Evolutionary conservation across 2,329 filamentous ascomycete species (phyloP), one percentile per base, ranked within the genome.

Genomic region (Plectosphaerella plurivora): DNA sequence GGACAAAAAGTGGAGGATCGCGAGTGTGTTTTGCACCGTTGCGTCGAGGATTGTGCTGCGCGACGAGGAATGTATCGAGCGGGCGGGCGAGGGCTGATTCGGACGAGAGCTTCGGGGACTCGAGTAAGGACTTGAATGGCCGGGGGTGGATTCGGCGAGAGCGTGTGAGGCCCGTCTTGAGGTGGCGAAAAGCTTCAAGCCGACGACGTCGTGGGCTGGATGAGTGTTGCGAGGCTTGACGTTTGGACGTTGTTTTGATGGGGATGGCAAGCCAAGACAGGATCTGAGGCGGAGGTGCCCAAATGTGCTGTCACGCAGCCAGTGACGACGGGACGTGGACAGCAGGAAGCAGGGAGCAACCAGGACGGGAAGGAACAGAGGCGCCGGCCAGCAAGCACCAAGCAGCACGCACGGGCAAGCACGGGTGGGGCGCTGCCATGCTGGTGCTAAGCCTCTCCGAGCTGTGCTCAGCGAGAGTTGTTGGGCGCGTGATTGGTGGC

Each of bases 11-110:
- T 20, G 14, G 9, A 47, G 8, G 36, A 36, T 47, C 16, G 50
- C 39, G 51, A 50, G 47, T n/a, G 24, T 49, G 49, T 51, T 48
- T 39, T 48, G 53, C 16, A 45, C 25, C 55, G 51, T 52, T 55
- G 52, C 53, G 50, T 55, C 53, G 41, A 53, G 50, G 53, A 49
- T 49, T 44, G 50, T 46, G 51, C 39, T 41, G 46, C 47, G 50
- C 41, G 39, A 20, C 41, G 41, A 47, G 42, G 41, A 44, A 44
- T 44, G 41, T 44, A 18, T 18, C 11, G 16, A 6, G 22, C n/a
- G 42, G 49, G 42, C 20, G 42, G 16, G 24, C 28, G 25, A 35
- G 8, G 16, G n/a, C 9, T 51, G 50, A 44, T 10, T 33, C 28
- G 11, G 28, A 12, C 28, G 28, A n/a, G 18, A 20, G 41, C 16